Conservation (phyloP, 73 alveolate species). For the Paramecium sonneborni region DNA sequence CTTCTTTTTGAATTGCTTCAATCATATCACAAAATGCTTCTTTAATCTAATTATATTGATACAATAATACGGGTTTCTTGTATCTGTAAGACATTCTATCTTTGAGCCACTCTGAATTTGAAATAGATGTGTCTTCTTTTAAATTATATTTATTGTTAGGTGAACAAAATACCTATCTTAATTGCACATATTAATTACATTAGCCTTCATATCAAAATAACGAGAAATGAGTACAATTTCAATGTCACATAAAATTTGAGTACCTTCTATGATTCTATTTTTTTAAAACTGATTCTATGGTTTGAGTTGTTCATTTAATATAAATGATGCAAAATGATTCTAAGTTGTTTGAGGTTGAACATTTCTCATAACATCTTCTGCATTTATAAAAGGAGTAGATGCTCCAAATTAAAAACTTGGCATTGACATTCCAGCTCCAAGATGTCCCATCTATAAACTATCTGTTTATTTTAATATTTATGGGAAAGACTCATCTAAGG, state of each 20-base stretch:
- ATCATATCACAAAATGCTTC: conserved; percentile 17
- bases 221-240: conserved; percentile 31
- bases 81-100: conserved; percentile 14
- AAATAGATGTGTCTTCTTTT: not conserved
- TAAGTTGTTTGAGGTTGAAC: not conserved
- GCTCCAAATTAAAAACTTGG: conserved; percentile 26
- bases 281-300: not conserved
- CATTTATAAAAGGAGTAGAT: conserved; percentile 1
- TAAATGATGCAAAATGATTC: not conserved
- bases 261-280: conserved; percentile 48
- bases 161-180: conserved; percentile 15
- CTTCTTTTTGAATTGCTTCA: not conserved
- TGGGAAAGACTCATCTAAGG: not conserved
- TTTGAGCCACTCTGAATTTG: conserved; percentile 11
- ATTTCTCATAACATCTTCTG: not conserved
- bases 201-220: conserved; percentile 18
- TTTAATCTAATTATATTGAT: not conserved
- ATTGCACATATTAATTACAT: not conserved
- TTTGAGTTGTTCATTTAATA: not conserved
- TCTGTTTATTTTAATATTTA: not conserved
- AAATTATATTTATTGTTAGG: conserved; percentile 9
- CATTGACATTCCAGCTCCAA: not conserved
- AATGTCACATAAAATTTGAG: conserved; percentile 27
- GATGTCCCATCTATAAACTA: not conserved
- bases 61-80: not conserved